These are phyloP conservation scores for Saccharata proteae DNA, from an alignment of 2,329 filamentous ascomycete species.

Conservation along the genomic window DNA sequence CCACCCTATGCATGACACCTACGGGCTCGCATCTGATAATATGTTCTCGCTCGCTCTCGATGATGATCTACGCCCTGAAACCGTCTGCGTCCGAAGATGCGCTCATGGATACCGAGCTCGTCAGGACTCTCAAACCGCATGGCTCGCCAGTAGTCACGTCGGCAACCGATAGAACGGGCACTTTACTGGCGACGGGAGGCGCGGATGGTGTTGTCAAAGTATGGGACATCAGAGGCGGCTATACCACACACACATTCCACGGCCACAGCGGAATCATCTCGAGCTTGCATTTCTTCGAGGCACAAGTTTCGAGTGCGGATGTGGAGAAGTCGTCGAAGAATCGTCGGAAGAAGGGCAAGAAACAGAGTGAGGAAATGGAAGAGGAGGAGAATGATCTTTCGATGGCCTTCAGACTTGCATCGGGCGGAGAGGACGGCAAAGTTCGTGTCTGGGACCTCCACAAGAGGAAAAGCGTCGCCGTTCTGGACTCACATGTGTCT, in stretches of 20 bases:
- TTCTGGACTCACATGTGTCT: conserved; percentile 84
- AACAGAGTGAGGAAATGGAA: conserved; percentile 32
- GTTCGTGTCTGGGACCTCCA: conserved; percentile 85
- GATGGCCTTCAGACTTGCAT: conserved; percentile 66
- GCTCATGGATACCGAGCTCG: conserved; percentile 52
- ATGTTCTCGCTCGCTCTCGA: conserved; percentile 89
- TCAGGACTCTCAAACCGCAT: conserved; percentile 80
- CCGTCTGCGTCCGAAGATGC: conserved; percentile 43
- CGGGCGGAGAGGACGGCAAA: conserved; percentile 88
- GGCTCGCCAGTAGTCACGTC: conserved; percentile 78
- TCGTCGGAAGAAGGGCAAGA: conserved; percentile 35
- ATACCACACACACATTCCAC: conserved; percentile 88
- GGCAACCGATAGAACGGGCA: conserved; percentile 75
- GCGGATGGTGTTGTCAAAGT: conserved; percentile 92
- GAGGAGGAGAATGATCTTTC: conserved; percentile 33
- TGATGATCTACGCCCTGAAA: conserved; percentile 76
- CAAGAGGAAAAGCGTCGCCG: conserved; percentile 64
- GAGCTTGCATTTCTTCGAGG: conserved; percentile 81
- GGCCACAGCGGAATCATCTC: conserved; percentile 87
- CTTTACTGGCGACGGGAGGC: conserved; percentile 80
- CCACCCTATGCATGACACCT: conserved; percentile 70
- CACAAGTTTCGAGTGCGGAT: conserved; percentile 33
- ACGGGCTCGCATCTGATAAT: conserved; percentile 77
- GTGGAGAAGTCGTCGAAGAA: conserved; percentile 24
- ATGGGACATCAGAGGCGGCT: conserved; percentile 87